Conservation (phyloP, 352 stramenopile genomes). For the Phytophthora fragariae region DNA sequence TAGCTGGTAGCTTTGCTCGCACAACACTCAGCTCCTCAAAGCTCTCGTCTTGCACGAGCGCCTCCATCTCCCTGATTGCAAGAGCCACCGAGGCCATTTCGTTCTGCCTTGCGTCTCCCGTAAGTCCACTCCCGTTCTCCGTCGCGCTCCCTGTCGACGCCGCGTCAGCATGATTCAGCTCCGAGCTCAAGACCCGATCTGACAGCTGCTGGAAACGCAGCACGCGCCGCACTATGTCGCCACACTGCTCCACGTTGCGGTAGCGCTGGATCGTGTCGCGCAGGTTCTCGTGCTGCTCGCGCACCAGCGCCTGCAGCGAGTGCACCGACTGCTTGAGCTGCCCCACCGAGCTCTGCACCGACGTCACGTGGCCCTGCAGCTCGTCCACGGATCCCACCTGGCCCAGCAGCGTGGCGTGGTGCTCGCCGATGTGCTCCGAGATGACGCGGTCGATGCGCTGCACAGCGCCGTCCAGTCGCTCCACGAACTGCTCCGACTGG, state of each 20-base stretch:
- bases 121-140: slow-evolving; percentile 22
- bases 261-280: slow-evolving; percentile 75
- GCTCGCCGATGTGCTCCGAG: slow-evolving; percentile 77
- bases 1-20: slow-evolving; percentile 56
- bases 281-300: slow-evolving; percentile 65
- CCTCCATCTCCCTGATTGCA: slow-evolving; percentile 80
- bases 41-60: slow-evolving; percentile 51
- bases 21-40: slow-evolving; percentile 81
- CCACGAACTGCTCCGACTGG: slow-evolving; percentile 81
- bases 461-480: slow-evolving; percentile 71
- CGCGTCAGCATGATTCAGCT: slow-evolving; percentile 43
- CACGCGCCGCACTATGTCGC: slow-evolving; percentile 73
- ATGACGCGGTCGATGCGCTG: slow-evolving; percentile 81
- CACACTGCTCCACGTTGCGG: slow-evolving; percentile 80
- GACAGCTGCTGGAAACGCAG: slow-evolving; percentile 83
- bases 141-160: slow-evolving; percentile 2
- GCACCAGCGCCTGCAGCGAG: slow-evolving; percentile 65
- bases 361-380: slow-evolving; percentile 65
- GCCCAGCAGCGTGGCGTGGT: slow-evolving; percentile 73
- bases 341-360: slow-evolving; percentile 64
- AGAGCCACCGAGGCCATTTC: slow-evolving; percentile 72
- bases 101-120: slow-evolving; percentile 33
- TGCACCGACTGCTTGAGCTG: slow-evolving; percentile 73
- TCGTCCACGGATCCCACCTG: slow-evolving; percentile 85
- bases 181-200: slow-evolving; percentile 53